Conservation (phyloP, 148 eudicot genomes). For the Selenicereus undatus region DNA sequence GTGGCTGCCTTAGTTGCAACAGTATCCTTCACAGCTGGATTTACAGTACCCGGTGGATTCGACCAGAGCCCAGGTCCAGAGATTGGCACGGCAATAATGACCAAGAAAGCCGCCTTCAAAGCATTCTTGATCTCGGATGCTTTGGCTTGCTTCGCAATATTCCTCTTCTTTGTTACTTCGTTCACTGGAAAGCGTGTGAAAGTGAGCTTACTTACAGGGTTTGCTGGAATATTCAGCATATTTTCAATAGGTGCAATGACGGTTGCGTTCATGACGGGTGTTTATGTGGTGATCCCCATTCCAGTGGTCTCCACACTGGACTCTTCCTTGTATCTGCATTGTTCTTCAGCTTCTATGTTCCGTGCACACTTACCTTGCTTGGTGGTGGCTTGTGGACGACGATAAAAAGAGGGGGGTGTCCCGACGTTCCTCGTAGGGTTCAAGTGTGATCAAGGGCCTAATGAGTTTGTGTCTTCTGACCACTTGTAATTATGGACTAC, state of each 20-base stretch:
- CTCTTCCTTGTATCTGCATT: background rate
- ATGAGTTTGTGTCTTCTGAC: no score
- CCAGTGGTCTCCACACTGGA: background rate
- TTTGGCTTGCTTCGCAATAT: slow-evolving; percentile 9
- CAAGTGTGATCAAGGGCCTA: no score
- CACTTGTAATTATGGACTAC: no score
- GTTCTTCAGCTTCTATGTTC: background rate
- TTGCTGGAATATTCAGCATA: background rate
- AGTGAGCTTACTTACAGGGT: no score
- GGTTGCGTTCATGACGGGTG: slow-evolving; percentile 15
- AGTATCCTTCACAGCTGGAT: slow-evolving; percentile 22
- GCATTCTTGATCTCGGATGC: slow-evolving; percentile 11
- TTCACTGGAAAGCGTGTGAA: no score
- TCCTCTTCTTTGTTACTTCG: slow-evolving; percentile 14
- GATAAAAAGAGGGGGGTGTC: no score
- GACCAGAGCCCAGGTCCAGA: background rate
- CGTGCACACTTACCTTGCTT: no score
- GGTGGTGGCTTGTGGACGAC: no score
- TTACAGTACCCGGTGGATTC: slow-evolving; percentile 18
- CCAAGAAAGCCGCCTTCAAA: slow-evolving; percentile 3
- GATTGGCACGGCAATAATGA: slow-evolving; percentile 11
- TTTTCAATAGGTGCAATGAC: slow-evolving; percentile 11
- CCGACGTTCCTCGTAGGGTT: no score
- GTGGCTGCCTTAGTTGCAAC: slow-evolving; percentile 21
- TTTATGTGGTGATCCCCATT: background rate